These are phyloP conservation scores for Aspergillus jensenii DNA, from an alignment of 2,329 filamentous ascomycete genomes.

Conservation along the genomic window DNA sequence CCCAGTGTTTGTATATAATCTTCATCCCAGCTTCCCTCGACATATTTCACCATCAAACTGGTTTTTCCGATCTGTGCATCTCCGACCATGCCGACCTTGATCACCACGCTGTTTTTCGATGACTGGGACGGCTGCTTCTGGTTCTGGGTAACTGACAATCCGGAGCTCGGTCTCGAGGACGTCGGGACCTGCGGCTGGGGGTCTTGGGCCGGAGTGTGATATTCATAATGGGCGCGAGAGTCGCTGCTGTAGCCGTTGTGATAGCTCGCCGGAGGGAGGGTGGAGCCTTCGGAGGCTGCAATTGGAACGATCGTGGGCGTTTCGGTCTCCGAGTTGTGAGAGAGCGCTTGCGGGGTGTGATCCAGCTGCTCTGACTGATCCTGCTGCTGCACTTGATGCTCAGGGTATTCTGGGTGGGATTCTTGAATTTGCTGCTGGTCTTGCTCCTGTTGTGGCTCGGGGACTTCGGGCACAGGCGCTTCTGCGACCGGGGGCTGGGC, in stretches of 20 bases:
- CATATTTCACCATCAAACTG: conserved; percentile 98
- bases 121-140: conserved; percentile 44
- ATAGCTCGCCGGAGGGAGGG: conserved; percentile 20
- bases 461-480: conserved; percentile 17
- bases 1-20: conserved; percentile 98
- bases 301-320: conserved; percentile 27
- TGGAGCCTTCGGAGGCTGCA: conserved; percentile 40
- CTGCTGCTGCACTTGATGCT: not conserved
- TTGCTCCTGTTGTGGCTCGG: not conserved
- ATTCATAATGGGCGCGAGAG: conserved; percentile 49
- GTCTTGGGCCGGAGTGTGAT: conserved; percentile 34
- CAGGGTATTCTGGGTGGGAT: not conserved
- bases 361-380: not conserved
- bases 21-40: conserved; percentile 98
- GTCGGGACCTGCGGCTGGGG: conserved; percentile 41
- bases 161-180: conserved; percentile 50
- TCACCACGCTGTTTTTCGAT: conserved; percentile 71
- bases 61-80: conserved; percentile 99
- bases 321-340: conserved; percentile 19
- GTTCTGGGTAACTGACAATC: conserved; percentile 48
- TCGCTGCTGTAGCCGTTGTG: conserved; percentile 45
- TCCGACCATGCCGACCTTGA: conserved; percentile 99
- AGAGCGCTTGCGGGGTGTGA: conserved; percentile 5
- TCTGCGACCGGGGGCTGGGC: conserved; percentile 22
- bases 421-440: not conserved